phyloP scores from a whole-genome alignment of 169 alveolate species.

The Cyclospora cayetanensis region DNA sequence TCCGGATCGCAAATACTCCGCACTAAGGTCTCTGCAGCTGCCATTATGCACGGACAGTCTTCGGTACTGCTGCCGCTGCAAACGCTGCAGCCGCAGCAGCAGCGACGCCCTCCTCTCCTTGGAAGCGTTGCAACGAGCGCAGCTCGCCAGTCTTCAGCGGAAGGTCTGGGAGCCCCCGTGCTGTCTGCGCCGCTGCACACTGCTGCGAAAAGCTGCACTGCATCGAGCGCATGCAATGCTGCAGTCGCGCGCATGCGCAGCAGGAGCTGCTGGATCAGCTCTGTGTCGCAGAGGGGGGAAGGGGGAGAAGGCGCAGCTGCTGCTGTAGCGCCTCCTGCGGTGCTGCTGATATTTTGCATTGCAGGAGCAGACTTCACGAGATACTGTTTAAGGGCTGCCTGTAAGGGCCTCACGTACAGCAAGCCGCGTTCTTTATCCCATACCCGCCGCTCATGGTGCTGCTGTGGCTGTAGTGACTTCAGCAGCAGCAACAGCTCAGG shows the following conservation, averaged over 20 bases:
- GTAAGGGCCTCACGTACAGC: constrained; percentile 17
- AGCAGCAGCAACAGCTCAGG: constrained; percentile 34
- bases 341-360: constrained; percentile 1
- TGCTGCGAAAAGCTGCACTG: constrained; percentile 28
- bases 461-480: constrained; percentile 2
- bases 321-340: constrained; percentile 33
- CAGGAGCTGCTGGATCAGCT: constrained; percentile 39
- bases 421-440: neutral
- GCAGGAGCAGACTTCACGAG: neutral
- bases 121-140: constrained; percentile 9
- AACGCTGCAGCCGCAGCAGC: constrained; percentile 26
- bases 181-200: constrained; percentile 54
- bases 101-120: neutral
- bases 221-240: constrained; percentile 18
- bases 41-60: neutral
- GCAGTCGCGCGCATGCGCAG: constrained; percentile 46
- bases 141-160: constrained; percentile 35
- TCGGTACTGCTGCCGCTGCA: constrained; percentile 9
- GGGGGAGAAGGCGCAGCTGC: neutral
- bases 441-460: constrained; percentile 16
- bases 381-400: neutral
- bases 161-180: neutral
- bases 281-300: neutral
- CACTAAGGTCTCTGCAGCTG: neutral
- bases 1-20: neutral